phyloP scores from a whole-genome alignment of 768 basidiomycete species.

The Fistulinella prunicolor region DNA sequence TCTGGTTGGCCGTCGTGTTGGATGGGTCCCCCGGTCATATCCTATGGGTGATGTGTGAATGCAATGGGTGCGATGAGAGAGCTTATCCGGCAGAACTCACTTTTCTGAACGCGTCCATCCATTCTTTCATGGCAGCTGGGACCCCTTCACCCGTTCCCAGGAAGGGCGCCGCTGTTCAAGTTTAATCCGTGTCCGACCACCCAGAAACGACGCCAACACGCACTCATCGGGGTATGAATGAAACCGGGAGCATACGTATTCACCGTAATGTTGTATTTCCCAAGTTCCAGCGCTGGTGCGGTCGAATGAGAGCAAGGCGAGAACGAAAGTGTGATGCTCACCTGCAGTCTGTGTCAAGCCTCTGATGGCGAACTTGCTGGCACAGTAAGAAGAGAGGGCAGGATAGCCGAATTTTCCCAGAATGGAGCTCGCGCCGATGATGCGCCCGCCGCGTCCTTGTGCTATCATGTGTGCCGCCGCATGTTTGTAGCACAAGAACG shows the following conservation, averaged over 20 bases:
- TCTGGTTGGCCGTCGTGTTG: constrained; percentile 28
- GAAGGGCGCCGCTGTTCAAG: background rate
- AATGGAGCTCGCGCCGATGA: constrained; percentile 41
- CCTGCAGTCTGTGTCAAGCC: constrained; percentile 39
- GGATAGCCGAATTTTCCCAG: background rate
- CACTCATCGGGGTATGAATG: constrained; percentile 30
- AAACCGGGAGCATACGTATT: constrained; percentile 39
- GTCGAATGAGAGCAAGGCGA: background rate
- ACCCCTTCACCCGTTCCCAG: background rate
- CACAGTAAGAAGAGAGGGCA: constrained; percentile 19
- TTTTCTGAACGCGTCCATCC: background rate
- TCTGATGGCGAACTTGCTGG: constrained; percentile 40
- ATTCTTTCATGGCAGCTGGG: background rate
- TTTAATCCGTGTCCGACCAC: background rate
- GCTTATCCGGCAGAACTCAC: background rate
- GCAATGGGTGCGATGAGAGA: background rate
- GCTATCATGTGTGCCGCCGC: constrained; percentile 58
- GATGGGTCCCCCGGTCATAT: background rate
- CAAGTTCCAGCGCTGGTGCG: constrained; percentile 26
- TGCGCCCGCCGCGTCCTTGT: constrained; percentile 49
- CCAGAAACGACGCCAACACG: background rate
- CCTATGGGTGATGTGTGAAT: background rate
- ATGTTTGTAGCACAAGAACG: constrained; percentile 59
- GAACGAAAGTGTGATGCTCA: constrained; percentile 4
- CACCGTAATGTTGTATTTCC: constrained; percentile 33